phyloP scores from a whole-genome alignment of 192 early-diverging fungal species.

The Powellomyces hirtus region DNA sequence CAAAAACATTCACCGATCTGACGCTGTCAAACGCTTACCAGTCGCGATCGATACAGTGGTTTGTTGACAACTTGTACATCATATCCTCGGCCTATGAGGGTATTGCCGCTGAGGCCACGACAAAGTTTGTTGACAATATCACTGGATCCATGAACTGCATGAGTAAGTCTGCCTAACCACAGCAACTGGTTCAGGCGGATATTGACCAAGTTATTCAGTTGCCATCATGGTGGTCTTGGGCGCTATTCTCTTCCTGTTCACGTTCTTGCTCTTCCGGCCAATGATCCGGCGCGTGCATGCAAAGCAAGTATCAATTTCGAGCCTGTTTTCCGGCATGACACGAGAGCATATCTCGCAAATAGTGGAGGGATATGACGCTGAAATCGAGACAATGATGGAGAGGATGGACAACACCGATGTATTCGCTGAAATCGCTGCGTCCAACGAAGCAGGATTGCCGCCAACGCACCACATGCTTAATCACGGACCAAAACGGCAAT shows the following conservation, averaged over 20 bases:
- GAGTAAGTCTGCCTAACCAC: no score
- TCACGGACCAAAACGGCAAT: neutral
- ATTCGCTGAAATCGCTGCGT: neutral
- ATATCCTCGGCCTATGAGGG: neutral
- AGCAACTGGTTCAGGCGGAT: no score
- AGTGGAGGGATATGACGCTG: neutral
- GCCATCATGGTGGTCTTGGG: neutral
- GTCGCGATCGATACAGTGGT: neutral
- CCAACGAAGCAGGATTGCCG: constrained; percentile 1
- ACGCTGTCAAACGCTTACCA: neutral
- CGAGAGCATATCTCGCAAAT: neutral
- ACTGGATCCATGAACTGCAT: neutral
- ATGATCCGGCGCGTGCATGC: neutral
- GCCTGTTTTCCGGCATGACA: neutral
- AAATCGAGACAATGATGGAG: constrained; percentile 1
- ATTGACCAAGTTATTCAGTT: neutral
- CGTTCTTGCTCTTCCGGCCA: neutral
- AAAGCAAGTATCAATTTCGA: neutral
- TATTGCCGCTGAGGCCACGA: neutral
- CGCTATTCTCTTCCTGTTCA: neutral
- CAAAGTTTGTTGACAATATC: neutral
- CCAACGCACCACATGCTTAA: neutral
- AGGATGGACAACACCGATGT: neutral
- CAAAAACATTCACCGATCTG: neutral
- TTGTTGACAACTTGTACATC: neutral